Conservation (phyloP, 1,284 basidiomycete genomes). For the Paramarasmius palmivorus region DNA sequence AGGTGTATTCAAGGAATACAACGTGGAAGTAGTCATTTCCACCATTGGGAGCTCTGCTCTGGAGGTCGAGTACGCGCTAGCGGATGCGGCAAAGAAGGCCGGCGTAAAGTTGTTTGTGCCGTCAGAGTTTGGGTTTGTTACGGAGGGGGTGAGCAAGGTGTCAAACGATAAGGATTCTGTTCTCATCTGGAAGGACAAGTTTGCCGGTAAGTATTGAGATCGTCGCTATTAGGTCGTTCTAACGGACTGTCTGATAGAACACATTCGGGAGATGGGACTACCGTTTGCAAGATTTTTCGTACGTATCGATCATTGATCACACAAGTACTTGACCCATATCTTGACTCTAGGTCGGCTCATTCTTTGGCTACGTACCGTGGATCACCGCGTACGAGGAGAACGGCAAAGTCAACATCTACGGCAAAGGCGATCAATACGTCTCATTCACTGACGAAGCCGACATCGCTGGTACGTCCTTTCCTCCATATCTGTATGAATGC, state of each 20-base stretch:
- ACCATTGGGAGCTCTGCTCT: conserved; percentile 19
- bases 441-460: conserved; percentile 24
- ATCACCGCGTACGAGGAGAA: conserved; percentile 18
- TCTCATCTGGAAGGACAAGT: conserved; percentile 11
- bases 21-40: conserved; percentile 21
- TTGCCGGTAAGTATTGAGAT: conserved; percentile 6
- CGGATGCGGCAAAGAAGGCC: conserved; percentile 24
- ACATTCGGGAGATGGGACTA: conserved; percentile 17
- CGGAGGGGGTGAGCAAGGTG: conserved; percentile 13
- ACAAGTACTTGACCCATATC: not conserved
- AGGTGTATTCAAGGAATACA: conserved; percentile 18
- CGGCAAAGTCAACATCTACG: conserved; percentile 24
- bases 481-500: not conserved
- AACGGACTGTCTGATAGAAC: conserved; percentile 12
- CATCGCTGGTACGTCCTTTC: conserved; percentile 20
- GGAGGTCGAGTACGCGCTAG: conserved; percentile 20
- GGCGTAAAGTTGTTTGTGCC: conserved; percentile 29
- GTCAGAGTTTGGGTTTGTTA: conserved; percentile 22
- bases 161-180: conserved; percentile 13
- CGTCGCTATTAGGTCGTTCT: not conserved
- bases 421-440: conserved; percentile 22
- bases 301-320: conserved; percentile 6
- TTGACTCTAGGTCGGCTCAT: conserved; percentile 6
- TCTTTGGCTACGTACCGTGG: conserved; percentile 22
- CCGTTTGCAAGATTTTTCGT: conserved; percentile 22